A percentile compares a stretch with the other conserved stretches of the same genome.
Evolutionary conservation across 2,329 filamentous ascomycete genomes (phyloP).

Genomic region (Ceratocystis variospora): DNA sequence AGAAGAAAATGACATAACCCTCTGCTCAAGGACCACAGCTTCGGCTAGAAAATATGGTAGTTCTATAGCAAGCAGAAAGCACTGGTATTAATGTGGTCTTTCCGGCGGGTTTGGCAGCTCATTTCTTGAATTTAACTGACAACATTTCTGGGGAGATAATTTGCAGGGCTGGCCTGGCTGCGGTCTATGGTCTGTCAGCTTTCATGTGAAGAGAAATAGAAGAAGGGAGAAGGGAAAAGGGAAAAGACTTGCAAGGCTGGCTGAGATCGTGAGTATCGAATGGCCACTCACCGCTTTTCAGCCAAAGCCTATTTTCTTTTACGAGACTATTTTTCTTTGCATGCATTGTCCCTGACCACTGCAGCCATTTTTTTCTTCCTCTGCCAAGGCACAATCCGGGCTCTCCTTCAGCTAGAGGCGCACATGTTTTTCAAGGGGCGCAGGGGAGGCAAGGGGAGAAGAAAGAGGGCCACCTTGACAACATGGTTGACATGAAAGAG

Average conservation of each 20-base stretch:
- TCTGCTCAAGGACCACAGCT: not conserved
- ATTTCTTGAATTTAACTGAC: not conserved
- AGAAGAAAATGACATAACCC: not conserved
- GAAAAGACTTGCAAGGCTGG: not conserved
- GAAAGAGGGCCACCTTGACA: not conserved
- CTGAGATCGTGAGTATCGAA: not conserved
- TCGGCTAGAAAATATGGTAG: not conserved
- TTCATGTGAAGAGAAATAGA: not conserved
- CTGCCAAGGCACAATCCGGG: not conserved
- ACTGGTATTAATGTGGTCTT: not conserved
- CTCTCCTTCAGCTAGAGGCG: not conserved
- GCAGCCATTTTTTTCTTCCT: not conserved
- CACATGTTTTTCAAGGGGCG: not conserved
- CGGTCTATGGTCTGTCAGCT: not conserved
- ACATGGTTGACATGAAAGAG: not conserved
- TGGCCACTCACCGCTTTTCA: not conserved
- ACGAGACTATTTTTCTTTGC: not conserved
- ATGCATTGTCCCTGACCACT: slow-evolving; percentile 8
- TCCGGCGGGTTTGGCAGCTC: not conserved
- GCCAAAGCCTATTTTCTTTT: not conserved
- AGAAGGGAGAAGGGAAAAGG: not conserved
- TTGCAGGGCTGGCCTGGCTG: not conserved
- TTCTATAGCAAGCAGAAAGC: not conserved
- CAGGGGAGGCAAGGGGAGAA: not conserved
- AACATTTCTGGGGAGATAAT: not conserved